Evolutionary conservation across 768 basidiomycete genomes (phyloP).

Genomic region (Leccinum subtestaceum): DNA sequence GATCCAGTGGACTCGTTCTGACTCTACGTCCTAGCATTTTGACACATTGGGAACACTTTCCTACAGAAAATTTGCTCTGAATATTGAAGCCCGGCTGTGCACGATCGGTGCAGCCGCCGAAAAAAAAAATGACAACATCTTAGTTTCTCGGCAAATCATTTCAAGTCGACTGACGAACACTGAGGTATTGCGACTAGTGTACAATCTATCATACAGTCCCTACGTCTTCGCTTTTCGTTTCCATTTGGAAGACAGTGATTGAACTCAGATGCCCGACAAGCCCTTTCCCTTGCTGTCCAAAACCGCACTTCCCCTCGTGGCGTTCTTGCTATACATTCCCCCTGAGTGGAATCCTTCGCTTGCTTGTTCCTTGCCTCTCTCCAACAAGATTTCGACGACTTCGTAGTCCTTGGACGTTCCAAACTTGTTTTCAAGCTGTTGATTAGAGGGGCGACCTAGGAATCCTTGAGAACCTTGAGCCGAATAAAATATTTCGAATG

Average conservation of each 20-base stretch:
- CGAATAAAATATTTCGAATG: slow-evolving; percentile 70
- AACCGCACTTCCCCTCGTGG: slow-evolving; percentile 33
- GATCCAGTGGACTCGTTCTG: too few species aligned
- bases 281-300: slow-evolving; percentile 43
- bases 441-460: slow-evolving; percentile 71
- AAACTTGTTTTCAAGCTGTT: slow-evolving; percentile 77
- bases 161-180: too few species aligned
- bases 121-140: too few species aligned
- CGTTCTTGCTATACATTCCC: slow-evolving; percentile 11
- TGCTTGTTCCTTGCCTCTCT: slow-evolving; percentile 59
- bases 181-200: background rate
- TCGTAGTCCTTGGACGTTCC: slow-evolving; percentile 63
- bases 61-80: too few species aligned
- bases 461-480: slow-evolving; percentile 76
- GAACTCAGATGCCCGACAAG: slow-evolving; percentile 33
- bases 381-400: slow-evolving; percentile 55
- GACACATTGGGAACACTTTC: too few species aligned
- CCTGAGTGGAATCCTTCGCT: slow-evolving; percentile 43
- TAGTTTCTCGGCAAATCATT: too few species aligned
- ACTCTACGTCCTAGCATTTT: too few species aligned
- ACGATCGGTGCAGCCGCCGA: too few species aligned
- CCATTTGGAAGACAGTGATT: background rate
- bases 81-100: too few species aligned
- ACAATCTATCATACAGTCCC: background rate
- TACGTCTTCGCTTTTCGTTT: background rate